Evolutionary conservation across 805 yeast genomes (phyloP).

Genomic region (Candida pini): DNA sequence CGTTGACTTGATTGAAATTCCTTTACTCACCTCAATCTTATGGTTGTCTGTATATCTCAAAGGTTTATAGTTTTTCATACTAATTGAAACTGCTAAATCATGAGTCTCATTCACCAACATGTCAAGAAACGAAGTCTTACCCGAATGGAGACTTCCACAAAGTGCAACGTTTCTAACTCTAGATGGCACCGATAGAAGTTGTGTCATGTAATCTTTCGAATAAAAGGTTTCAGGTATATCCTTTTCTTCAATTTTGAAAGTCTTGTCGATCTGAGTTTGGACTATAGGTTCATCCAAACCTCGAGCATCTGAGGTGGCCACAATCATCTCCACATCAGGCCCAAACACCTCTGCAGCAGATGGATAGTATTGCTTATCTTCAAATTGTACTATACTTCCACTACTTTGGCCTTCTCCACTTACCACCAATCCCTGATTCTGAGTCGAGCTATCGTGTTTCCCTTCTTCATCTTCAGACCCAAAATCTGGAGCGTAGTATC

Average conservation of each 20-base stretch:
- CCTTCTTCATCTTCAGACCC: constrained; percentile 4
- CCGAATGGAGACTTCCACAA: constrained; percentile 78
- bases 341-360: constrained; percentile 46
- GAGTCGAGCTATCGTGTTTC: constrained; percentile 8
- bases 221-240: constrained; percentile 56
- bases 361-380: constrained; percentile 40
- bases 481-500: constrained; percentile 3
- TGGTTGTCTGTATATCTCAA: constrained; percentile 69
- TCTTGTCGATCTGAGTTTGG: constrained; percentile 39
- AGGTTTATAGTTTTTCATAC: constrained; percentile 38
- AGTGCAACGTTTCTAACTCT: constrained; percentile 70
- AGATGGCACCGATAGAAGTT: constrained; percentile 45
- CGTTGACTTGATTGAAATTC: constrained; percentile 57
- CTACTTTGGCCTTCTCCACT: too few relatives aligned
- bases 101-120: constrained; percentile 65
- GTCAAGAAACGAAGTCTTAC: constrained; percentile 80
- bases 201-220: constrained; percentile 56
- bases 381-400: constrained; percentile 37
- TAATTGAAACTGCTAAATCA: constrained; percentile 25
- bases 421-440: too few relatives aligned
- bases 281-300: constrained; percentile 58
- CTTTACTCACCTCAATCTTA: constrained; percentile 63
- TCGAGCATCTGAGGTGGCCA: constrained; percentile 42
- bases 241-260: constrained; percentile 43
- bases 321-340: constrained; percentile 58